phyloP scores from a whole-genome alignment of 257 asterid species.

The Plectranthus barbatus region DNA sequence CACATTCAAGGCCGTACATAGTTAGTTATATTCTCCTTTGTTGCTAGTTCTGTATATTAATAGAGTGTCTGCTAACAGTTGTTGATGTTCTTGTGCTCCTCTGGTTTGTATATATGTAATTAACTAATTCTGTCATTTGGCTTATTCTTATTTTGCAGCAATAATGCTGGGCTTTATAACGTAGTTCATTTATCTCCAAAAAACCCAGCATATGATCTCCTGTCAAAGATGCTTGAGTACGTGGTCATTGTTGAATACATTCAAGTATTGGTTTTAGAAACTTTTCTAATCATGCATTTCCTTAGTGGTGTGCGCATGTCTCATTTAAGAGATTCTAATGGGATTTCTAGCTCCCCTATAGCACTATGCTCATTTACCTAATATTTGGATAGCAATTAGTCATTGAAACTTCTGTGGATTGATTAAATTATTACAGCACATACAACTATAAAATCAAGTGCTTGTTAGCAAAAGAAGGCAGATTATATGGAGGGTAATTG shows the following conservation, averaged over 20 bases:
- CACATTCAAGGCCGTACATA: conserved; percentile 91
- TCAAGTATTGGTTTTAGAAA: conserved; percentile 9
- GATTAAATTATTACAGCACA: conserved; percentile 3
- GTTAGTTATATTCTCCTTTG: conserved; percentile 38
- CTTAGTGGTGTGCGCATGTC: conserved; percentile 1
- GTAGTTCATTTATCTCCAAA: conserved; percentile 77
- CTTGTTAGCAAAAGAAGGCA: neutral
- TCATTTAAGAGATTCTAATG: conserved; percentile 5
- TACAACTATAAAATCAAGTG: neutral
- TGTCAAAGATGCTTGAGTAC: conserved; percentile 97
- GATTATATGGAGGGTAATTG: neutral
- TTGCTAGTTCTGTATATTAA: neutral
- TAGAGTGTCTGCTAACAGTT: conserved; percentile 8
- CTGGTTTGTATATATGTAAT: too few species aligned
- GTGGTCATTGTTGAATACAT: conserved; percentile 24
- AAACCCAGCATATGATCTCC: conserved; percentile 90
- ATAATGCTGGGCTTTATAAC: conserved; percentile 77
- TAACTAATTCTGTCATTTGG: too few species aligned
- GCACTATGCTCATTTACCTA: conserved; percentile 3
- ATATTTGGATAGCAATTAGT: neutral
- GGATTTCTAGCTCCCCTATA: neutral
- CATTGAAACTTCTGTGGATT: conserved; percentile 1
- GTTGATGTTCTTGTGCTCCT: neutral
- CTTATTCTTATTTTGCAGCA: conserved; percentile 36
- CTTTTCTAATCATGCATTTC: neutral